Base-by-base conservation (phyloP, 768 basidiomycete species). In the Serendipita vermifera region DNA sequence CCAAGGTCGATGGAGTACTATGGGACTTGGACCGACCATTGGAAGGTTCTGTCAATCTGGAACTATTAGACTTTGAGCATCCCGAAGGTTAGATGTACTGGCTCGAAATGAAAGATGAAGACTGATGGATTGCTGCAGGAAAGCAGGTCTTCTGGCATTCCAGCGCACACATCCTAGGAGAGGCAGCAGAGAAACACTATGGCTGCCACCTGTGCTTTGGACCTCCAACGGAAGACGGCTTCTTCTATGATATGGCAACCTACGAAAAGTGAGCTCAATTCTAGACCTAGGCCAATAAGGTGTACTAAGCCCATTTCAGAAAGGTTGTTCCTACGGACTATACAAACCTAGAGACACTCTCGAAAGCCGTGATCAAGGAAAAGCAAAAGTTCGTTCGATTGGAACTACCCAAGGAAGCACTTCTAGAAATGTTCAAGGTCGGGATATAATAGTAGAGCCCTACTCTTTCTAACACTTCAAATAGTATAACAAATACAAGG, bases 71-170 rank as follows among this genome's bases (percentile, higher is more conserved):
- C 69, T 99, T 98, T 65, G 92, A 98, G 40, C 77, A 91, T 63
- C 81, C 84, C 2, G 90, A 93, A 73, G 91, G 89, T 82, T 55
- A 31, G 69, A 58, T 15, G 7, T n/a, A 41, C 26, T 22, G 29
- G 35, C 17, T 33, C 26, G 17, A 48, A 11, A 3, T 9, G 38
- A 29, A 58, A 3, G 13, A 26, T 17, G 7, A 26, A 17, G 39
- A 32, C 35, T 48, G 17, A 27, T 46, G 38, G 38, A 13, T 38
- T 38, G 53, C 53, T 46, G 55, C 69, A 83, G 92, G 94, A 58
- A 92, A 97, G 70, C 85, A 84, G 63, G 96, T 99, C 5, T 99
- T 98, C 75, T 99, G 96, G 96, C 96, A 98, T 68, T 98, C 96
- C 15, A 97, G 93, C 24, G 96, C 96, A 0, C 96, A 98, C 70